Evolutionary conservation across 192 early-diverging fungal species (phyloP).

Genomic region (Coemansia sp.): DNA sequence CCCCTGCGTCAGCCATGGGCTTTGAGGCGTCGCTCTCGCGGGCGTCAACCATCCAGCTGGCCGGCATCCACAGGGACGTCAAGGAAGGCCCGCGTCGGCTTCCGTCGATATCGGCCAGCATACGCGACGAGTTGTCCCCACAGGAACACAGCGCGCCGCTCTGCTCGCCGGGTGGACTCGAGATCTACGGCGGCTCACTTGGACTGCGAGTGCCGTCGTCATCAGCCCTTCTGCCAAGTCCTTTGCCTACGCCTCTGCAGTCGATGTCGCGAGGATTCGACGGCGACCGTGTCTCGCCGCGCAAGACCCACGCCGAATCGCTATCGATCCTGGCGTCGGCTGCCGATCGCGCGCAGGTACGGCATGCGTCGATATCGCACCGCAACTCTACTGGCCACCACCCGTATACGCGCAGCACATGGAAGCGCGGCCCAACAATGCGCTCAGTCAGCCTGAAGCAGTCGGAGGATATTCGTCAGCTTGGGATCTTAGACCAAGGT

Average conservation of each 20-base stretch:
- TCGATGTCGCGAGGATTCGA: constrained; percentile 37
- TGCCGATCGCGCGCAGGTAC: constrained; percentile 26
- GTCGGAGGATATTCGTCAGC: constrained; percentile 47
- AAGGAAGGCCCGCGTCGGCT: constrained; percentile 49
- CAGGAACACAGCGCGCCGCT: background rate
- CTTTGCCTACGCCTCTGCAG: constrained; percentile 42
- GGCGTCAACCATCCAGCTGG: constrained; percentile 30
- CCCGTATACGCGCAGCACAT: constrained; percentile 25
- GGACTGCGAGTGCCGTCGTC: background rate
- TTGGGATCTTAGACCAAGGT: constrained; percentile 46
- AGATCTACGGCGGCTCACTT: constrained; percentile 27
- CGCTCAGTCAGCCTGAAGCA: constrained; percentile 53
- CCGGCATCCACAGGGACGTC: constrained; percentile 38
- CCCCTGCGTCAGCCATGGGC: background rate
- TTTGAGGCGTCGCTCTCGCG: constrained; percentile 1
- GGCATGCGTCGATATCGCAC: constrained; percentile 14
- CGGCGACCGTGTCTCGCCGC: constrained; percentile 2
- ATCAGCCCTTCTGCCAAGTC: constrained; percentile 39
- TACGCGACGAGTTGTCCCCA: constrained; percentile 22
- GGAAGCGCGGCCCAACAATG: constrained; percentile 23
- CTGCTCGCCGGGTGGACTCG: constrained; percentile 38
- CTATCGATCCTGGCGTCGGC: constrained; percentile 29
- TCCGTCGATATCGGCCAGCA: constrained; percentile 47
- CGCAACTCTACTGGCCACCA: constrained; percentile 22
- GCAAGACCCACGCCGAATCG: constrained; percentile 12